A percentile compares a stretch with the other conserved stretches of the same genome.
phyloP scores from a whole-genome alignment of 2,329 filamentous ascomycete species.

The Neurospora sp. region DNA sequence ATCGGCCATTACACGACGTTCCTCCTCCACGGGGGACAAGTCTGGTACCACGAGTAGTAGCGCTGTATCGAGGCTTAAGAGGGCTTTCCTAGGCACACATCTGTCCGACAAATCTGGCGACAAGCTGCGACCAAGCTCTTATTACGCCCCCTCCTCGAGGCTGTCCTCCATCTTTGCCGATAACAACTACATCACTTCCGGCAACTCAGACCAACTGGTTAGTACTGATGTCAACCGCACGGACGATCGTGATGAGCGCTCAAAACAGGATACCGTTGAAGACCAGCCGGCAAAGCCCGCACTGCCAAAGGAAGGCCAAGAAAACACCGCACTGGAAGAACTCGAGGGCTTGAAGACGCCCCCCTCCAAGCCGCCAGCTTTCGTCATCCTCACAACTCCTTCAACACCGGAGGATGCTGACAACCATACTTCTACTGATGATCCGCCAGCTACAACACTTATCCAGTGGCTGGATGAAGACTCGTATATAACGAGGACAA shows the following conservation, averaged over 20 bases:
- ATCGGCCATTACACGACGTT: not conserved
- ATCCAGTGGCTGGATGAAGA: constrained; percentile 31
- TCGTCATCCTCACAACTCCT: constrained; percentile 16
- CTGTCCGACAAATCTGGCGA: not conserved
- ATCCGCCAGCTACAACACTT: constrained; percentile 18
- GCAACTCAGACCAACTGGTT: not conserved
- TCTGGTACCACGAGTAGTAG: not conserved
- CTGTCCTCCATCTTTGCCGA: not conserved
- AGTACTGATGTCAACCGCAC: not conserved
- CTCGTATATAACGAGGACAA: constrained; percentile 32
- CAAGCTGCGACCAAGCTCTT: not conserved
- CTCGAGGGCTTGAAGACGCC: not conserved
- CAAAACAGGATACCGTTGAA: not conserved
- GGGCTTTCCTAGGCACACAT: not conserved
- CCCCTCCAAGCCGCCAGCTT: constrained; percentile 16
- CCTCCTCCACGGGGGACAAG: not conserved
- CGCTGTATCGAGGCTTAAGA: not conserved
- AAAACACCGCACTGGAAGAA: not conserved
- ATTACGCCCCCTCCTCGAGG: not conserved
- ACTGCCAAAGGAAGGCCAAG: not conserved
- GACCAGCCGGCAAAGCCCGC: not conserved
- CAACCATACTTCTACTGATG: not conserved
- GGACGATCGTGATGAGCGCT: not conserved
- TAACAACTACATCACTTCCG: not conserved
- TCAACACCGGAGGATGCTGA: constrained; percentile 18